Base-by-base conservation (phyloP, 1,284 basidiomycete species). In the Farysia itapuensis region DNA sequence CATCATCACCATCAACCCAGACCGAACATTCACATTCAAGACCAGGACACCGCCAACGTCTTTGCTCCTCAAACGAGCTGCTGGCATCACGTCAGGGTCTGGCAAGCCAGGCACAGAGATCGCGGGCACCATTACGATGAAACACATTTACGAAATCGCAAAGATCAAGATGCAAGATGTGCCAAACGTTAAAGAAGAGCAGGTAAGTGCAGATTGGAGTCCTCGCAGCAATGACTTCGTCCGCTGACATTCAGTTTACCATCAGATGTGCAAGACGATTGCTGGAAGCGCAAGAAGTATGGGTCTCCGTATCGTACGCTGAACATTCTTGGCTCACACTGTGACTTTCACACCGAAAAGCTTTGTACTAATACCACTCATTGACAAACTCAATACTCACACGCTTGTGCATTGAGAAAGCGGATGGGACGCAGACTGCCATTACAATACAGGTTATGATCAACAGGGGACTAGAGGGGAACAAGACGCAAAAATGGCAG, bases 131-230 rank as follows among this genome's bases (percentile, higher is more conserved):
- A 83, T 99, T 70, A 89, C 84, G 64, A 82, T 98, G 72, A 99
- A 99, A 81, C 93, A 97, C 80, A 84, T 98, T 73, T 98, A 95
- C 79, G 95, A 98, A 82, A 97, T 99, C 75, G 92, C 95, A 28
- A 95, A 90, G 82, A 89, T 98, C 78, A 99, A 99, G 81, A 84
- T 86, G 53, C 84, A 83, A 67, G 95, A 98, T 34, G 64, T 66
- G 24, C 46, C 58, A 31, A 65, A 64, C 18, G 58, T 74, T 3
- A 49, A 39, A 20, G 70, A 72, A 31, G 69, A 74, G 31, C 63
- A 71, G 50, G 70, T 72, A 33, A 26, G 64, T 47, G n/a, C n/a
- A n/a, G n/a, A n/a, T n/a, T n/a, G n/a, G n/a, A n/a, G n/a, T n/a
- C n/a, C n/a, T n/a, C n/a, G n/a, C n/a, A n/a, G n/a, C n/a, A n/a